Base-by-base conservation (phyloP, 345 rosid genomes). In the Moricandia moricandioides region DNA sequence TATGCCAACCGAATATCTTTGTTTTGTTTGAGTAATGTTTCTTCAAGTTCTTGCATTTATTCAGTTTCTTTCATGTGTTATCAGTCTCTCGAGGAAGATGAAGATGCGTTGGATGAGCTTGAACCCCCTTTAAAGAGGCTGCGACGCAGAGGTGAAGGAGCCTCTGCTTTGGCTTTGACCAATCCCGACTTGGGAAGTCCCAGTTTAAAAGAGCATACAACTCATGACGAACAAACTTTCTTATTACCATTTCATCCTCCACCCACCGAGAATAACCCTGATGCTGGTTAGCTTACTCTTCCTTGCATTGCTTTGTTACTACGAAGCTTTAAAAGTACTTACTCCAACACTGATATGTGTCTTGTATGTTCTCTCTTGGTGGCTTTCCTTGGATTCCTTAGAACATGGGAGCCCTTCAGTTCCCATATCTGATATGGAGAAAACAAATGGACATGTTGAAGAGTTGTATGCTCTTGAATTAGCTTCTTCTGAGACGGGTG, bases 401-500 rank as follows among this genome's bases (percentile, higher is more conserved):
- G 67, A 37, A 12, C 52, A 65, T 18, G 80, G 61, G 64, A 73
- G 49, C 73, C 73, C 75, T 57, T 47, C 72, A n/a, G 57, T 35
- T 77, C 71, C 58, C 62, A 79, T 70, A 49, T 67, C 62, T 74
- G 39, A 79, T 64, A 26, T 34, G 54, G 80, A 37, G 71, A 55
- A 73, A 18, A 40, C 67, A 72, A 75, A 81, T 80, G 82, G 74
- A 43, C 80, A 64, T 58, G 85, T 13, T 45, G 49, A 52, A 52
- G 33, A 68, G 8, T n/a, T n/a, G n/a, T n/a, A n/a, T n/a, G n/a
- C 52, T 52, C 75, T 90, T 67, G 92, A 91, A 77, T 83, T 91
- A 70, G 96, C 97, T 51, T 85, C 97, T 71, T 87, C 93, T 4
- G 68, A 85, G 26, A 70, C 66, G 66, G 97, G 97, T 79, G 98